Evolutionary conservation across 2,329 filamentous ascomycete species (phyloP).

Genomic region (Dothiorella sarmentorum): DNA sequence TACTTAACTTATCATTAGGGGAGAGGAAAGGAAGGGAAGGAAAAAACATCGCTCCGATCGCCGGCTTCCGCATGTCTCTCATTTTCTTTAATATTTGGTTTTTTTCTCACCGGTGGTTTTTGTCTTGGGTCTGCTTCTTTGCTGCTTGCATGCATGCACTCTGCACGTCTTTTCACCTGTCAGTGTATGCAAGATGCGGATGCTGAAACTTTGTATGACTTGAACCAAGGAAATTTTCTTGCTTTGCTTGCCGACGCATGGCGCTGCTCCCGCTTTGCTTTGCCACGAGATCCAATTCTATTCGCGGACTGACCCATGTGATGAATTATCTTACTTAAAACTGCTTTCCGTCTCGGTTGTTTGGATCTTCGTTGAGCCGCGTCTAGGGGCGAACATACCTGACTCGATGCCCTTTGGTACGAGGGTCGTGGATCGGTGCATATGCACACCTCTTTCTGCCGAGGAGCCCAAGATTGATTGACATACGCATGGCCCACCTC

Average conservation of each 20-base stretch:
- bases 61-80: too few relatives aligned
- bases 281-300: background rate
- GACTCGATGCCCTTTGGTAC: background rate
- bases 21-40: too few relatives aligned
- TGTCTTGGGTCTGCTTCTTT: too few relatives aligned
- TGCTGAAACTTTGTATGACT: conserved; percentile 10
- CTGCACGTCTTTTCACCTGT: background rate
- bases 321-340: background rate
- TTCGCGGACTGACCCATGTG: background rate
- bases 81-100: too few relatives aligned
- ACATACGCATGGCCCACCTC: too few relatives aligned
- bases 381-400: background rate
- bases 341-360: background rate
- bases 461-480: background rate
- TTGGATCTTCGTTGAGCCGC: conserved; percentile 1
- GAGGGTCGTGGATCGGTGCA: background rate
- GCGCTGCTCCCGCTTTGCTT: background rate
- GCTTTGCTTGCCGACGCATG: background rate
- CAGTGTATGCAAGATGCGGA: conserved; percentile 1
- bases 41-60: too few relatives aligned
- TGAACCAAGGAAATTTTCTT: background rate
- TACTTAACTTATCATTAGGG: too few relatives aligned
- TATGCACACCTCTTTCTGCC: background rate
- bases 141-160: background rate
- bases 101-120: too few relatives aligned